Conservation (phyloP, 2,329 filamentous ascomycete species). For the Fusarium verticillioides region DNA sequence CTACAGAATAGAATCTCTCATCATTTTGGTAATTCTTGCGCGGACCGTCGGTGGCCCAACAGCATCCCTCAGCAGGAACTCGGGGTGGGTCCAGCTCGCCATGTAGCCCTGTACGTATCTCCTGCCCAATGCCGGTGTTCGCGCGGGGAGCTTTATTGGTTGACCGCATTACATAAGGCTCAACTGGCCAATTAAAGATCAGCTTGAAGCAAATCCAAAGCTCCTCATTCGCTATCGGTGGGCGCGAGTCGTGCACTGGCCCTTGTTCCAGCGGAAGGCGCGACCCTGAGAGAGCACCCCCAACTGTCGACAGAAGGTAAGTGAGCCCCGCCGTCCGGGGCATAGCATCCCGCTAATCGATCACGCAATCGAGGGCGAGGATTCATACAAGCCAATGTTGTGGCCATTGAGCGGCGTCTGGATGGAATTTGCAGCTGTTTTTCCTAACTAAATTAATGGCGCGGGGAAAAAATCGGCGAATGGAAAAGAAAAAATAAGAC, state of each 20-base stretch:
- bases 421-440: conserved; percentile 32
- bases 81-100: conserved; percentile 40
- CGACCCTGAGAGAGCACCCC: conserved; percentile 37
- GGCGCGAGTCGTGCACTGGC: conserved; percentile 37
- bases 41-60: conserved; percentile 47
- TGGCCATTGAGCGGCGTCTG: conserved; percentile 32
- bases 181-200: conserved; percentile 17
- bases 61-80: conserved; percentile 43
- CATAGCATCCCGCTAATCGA: conserved; percentile 47
- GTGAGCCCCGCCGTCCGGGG: conserved; percentile 45
- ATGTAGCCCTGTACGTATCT: conserved; percentile 27
- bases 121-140: conserved; percentile 28
- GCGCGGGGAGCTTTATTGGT: conserved; percentile 33
- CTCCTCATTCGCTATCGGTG: conserved; percentile 43
- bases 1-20: conserved; percentile 17
- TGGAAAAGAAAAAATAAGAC: conserved; percentile 35
- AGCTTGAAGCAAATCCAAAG: conserved; percentile 39
- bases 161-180: background rate
- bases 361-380: conserved; percentile 47
- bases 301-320: conserved; percentile 23
- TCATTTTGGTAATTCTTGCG: conserved; percentile 27
- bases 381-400: conserved; percentile 44
- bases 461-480: conserved; percentile 46
- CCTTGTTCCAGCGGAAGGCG: conserved; percentile 28
- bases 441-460: conserved; percentile 28